phyloP scores from a whole-genome alignment of 805 yeast species.

The Tetrapisispora phaffii region DNA sequence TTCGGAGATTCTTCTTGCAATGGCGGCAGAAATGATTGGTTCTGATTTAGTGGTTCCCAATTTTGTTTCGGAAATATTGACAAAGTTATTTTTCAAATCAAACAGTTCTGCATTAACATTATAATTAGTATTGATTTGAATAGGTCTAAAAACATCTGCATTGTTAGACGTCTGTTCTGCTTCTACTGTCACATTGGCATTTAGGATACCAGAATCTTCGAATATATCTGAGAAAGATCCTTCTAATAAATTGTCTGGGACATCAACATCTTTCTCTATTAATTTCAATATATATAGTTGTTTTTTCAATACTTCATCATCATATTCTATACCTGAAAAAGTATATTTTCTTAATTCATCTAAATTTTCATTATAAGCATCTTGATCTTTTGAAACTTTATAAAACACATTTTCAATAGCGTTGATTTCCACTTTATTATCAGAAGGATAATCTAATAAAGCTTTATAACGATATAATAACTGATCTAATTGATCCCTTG shows the following conservation, averaged over 20 bases:
- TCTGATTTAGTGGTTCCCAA: slow-evolving; percentile 47
- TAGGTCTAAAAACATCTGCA: slow-evolving; percentile 8
- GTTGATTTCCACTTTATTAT: slow-evolving; percentile 30
- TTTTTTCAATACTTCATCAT: slow-evolving; percentile 39
- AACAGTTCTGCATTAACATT: slow-evolving; percentile 23
- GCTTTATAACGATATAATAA: slow-evolving; percentile 27
- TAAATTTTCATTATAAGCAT: slow-evolving; percentile 25
- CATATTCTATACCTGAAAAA: slow-evolving; percentile 27
- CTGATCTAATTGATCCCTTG: slow-evolving; percentile 23
- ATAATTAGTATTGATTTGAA: slow-evolving; percentile 26
- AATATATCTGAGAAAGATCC: slow-evolving; percentile 5
- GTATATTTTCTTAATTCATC: slow-evolving; percentile 22
- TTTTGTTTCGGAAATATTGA: slow-evolving; percentile 19
- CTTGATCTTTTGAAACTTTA: slow-evolving; percentile 35
- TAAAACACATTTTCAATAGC: slow-evolving; percentile 36
- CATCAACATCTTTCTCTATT: slow-evolving; percentile 52
- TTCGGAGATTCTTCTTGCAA: slow-evolving; percentile 48
- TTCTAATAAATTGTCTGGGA: slow-evolving; percentile 46
- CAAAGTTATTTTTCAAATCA: slow-evolving; percentile 25
- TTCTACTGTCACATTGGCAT: background rate
- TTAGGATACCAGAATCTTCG: slow-evolving; percentile 7
- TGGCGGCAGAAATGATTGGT: slow-evolving; percentile 41
- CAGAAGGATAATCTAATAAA: slow-evolving; percentile 18
- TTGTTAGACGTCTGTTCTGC: background rate
- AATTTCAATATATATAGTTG: slow-evolving; percentile 59